Evolutionary conservation across 2,329 filamentous ascomycete genomes (phyloP), one percentile per base, ranked within the genome.

Genomic region (Lomentospora prolificans): DNA sequence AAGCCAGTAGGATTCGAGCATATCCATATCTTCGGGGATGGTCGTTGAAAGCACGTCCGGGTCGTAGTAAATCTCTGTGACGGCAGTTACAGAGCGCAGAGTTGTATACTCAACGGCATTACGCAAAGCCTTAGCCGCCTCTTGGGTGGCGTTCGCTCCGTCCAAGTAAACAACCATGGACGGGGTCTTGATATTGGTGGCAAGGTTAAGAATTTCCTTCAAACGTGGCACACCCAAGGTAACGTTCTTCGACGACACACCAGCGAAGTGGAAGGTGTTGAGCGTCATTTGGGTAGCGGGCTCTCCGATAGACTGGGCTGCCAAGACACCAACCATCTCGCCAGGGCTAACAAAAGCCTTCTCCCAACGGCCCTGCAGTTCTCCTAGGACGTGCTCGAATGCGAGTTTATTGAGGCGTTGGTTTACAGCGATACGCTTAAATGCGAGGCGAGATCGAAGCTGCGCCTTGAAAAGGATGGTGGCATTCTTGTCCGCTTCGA

Each of bases 221-320:
- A 99, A 82, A 84, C 94, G 92, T 46, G 94, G 94, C 46, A 99
- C 94, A 90, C 94, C 94, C 51, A 99, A 85, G 0, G 94, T 99
- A 56, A 99, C 92, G 79, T 99, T 99, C 86, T 99, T 99, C 24
- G 92, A 96, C 36, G 95, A 96, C 59, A 99, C 90, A 96, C 94
- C 94, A 71, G 94, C 91, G 71, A 99, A 99, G 79, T 99, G 94
- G 87, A 99, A 99, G 24, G 94, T 99, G 75, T 99, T 99, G 59
- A 99, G 76, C 1, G 94, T 99, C 94, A 99, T 99, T 77, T 99
- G 94, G 1, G 94, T 99, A 22, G 94, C 95, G 41, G 94, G 94
- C 72, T 99, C 94, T 75, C 94, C 94, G 68, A 99, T 99, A 30
- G 94, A 99, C 74, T 99, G 94, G 5, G 95, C 94, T 60, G 94